Evolutionary conservation across 495 filamentous ascomycete genomes (phyloP).

Genomic region (Penicillium atrosanguineum): DNA sequence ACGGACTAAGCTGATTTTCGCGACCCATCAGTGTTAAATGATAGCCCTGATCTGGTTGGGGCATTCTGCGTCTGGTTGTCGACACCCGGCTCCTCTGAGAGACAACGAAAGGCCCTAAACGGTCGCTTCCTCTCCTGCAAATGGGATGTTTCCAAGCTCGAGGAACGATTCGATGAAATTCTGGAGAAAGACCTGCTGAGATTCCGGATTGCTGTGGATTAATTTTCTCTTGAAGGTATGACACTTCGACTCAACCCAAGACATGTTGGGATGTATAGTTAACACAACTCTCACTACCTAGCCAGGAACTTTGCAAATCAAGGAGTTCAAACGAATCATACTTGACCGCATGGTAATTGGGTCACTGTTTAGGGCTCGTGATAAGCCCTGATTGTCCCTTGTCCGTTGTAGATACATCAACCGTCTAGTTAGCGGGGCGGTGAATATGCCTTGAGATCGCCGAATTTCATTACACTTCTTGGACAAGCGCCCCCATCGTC

Average conservation of each 20-base stretch:
- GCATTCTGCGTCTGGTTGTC: slow-evolving; percentile 40
- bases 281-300: not conserved
- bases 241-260: not conserved
- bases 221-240: not conserved
- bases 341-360: not conserved
- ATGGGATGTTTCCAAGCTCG: slow-evolving; percentile 45
- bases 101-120: slow-evolving; percentile 30
- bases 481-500: not conserved
- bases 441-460: not conserved
- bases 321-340: not conserved
- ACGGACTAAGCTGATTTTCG: not conserved
- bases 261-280: not conserved
- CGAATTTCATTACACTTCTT: not conserved
- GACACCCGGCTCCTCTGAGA: slow-evolving; percentile 12
- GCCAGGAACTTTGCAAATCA: not conserved
- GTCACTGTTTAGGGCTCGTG: not conserved
- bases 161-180: slow-evolving; percentile 40
- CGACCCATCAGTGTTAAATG: slow-evolving; percentile 17
- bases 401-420: not conserved
- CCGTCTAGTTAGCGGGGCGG: not conserved
- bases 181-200: slow-evolving; percentile 25
- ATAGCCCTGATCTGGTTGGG: slow-evolving; percentile 37
- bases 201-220: slow-evolving; percentile 9
- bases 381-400: not conserved
- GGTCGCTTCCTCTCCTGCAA: slow-evolving; percentile 37